Percentiles rank a stretch among this genome's conserved stretches.
Conservation (phyloP, 306 rosid species). For the Phaseolus lunatus region DNA sequence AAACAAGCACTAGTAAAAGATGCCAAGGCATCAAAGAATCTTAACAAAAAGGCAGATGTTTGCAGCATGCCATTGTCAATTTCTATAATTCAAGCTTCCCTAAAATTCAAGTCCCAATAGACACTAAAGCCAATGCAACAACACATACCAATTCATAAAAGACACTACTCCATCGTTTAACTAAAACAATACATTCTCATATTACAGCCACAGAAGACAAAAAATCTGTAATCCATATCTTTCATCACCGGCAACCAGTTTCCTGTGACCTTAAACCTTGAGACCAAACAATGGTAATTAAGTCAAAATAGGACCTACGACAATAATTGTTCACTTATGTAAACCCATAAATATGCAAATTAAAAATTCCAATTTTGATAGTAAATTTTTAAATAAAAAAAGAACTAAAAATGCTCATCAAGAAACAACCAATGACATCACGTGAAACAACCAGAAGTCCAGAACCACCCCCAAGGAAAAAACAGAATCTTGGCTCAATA, state of each 20-base stretch:
- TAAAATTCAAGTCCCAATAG: neutral
- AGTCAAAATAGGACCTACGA: neutral
- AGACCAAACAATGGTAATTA: neutral
- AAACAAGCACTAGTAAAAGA: slow-evolving; percentile 6
- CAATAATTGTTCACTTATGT: neutral
- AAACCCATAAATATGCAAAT: neutral
- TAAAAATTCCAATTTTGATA: neutral
- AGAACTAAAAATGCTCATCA: neutral
- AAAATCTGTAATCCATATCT: neutral
- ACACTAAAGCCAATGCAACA: slow-evolving; percentile 4
- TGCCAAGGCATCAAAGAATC: slow-evolving; percentile 7
- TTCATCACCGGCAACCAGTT: neutral
- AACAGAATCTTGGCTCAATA: too few species aligned
- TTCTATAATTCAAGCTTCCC: slow-evolving; percentile 6
- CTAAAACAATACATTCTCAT: neutral
- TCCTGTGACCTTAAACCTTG: neutral
- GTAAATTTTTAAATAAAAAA: neutral
- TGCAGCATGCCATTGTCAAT: neutral
- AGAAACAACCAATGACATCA: too few species aligned
- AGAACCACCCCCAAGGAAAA: too few species aligned
- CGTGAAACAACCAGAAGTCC: too few species aligned
- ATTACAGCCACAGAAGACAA: slow-evolving; percentile 1
- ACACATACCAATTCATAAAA: neutral
- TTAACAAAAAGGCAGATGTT: neutral
- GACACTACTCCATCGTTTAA: slow-evolving; percentile 1